Evolutionary conservation across 2,329 filamentous ascomycete species (phyloP).

Genomic region (Paraphaeosphaeria minitans): DNA sequence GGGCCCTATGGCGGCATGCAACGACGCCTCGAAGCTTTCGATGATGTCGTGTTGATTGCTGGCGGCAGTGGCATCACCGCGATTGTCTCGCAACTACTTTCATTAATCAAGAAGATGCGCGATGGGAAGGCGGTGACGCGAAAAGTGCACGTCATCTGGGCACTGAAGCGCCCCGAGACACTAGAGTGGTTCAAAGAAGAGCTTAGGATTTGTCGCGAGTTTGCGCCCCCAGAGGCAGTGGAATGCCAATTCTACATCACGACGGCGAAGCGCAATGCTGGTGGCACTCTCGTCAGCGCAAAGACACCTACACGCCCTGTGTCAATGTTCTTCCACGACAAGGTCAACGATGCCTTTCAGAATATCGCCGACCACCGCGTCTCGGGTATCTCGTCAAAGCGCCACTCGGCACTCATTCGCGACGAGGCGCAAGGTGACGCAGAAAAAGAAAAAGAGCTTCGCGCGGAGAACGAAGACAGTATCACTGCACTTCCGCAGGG

Average conservation of each 20-base stretch:
- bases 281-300: conserved; percentile 58
- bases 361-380: conserved; percentile 77
- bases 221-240: conserved; percentile 84
- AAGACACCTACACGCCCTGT: conserved; percentile 62
- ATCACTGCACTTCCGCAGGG: conserved; percentile 78
- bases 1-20: conserved; percentile 96
- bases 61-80: conserved; percentile 95
- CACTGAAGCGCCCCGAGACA: conserved; percentile 85
- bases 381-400: conserved; percentile 53
- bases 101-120: conserved; percentile 95
- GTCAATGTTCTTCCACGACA: conserved; percentile 80
- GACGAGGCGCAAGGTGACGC: conserved; percentile 80
- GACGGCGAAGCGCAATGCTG: conserved; percentile 64
- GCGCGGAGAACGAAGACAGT: conserved; percentile 81
- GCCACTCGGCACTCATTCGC: conserved; percentile 81
- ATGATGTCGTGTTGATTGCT: conserved; percentile 90
- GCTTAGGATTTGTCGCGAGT: conserved; percentile 86
- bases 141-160: conserved; percentile 91
- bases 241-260: conserved; percentile 97
- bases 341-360: conserved; percentile 84
- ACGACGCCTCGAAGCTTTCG: conserved; percentile 85
- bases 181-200: conserved; percentile 99
- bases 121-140: conserved; percentile 93
- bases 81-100: conserved; percentile 85
- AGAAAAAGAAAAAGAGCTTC: conserved; percentile 78